These are phyloP conservation scores for Pichia pseudocactophila DNA, from an alignment of 805 yeast genomes.

Conservation along the genomic window DNA sequence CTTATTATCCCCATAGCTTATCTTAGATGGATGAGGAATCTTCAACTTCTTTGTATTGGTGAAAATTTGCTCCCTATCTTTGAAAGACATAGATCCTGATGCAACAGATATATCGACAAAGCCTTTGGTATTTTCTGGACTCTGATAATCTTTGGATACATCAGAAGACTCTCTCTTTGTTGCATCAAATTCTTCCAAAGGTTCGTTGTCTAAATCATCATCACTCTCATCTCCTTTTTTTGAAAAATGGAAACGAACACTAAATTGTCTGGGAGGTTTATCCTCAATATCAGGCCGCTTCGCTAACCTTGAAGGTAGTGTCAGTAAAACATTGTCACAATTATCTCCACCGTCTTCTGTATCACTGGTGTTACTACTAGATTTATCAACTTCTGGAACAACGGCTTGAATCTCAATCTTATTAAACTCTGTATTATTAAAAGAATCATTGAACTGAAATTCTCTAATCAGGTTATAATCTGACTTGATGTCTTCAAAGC, in stretches of 20 bases:
- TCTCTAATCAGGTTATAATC: conserved; percentile 23
- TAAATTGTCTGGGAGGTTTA: conserved; percentile 27
- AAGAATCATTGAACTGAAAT: conserved; percentile 21
- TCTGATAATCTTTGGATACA: background rate
- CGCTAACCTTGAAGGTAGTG: conserved; percentile 19
- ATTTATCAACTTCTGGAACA: too few species aligned
- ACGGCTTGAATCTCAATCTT: conserved; percentile 22
- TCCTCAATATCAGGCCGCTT: conserved; percentile 20
- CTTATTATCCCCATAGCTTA: background rate
- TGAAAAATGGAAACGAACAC: conserved; percentile 21
- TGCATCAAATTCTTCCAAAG: background rate
- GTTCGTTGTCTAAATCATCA: conserved; percentile 4
- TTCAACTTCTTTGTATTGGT: conserved; percentile 6
- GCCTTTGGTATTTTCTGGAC: too few species aligned
- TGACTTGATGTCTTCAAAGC: conserved; percentile 34
- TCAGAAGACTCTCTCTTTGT: too few species aligned
- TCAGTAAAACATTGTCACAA: conserved; percentile 11
- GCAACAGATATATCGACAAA: too few species aligned
- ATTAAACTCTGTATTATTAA: conserved; percentile 16
- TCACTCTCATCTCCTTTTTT: conserved; percentile 9
- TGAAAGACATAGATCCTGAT: conserved; percentile 4
- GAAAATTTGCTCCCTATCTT: conserved; percentile 12
- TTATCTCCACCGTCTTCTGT: conserved; percentile 6
- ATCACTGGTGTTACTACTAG: background rate
- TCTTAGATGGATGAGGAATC: conserved; percentile 17